Evolutionary conservation across 148 eudicot genomes (phyloP).

Genomic region (Linanthus parryae): DNA sequence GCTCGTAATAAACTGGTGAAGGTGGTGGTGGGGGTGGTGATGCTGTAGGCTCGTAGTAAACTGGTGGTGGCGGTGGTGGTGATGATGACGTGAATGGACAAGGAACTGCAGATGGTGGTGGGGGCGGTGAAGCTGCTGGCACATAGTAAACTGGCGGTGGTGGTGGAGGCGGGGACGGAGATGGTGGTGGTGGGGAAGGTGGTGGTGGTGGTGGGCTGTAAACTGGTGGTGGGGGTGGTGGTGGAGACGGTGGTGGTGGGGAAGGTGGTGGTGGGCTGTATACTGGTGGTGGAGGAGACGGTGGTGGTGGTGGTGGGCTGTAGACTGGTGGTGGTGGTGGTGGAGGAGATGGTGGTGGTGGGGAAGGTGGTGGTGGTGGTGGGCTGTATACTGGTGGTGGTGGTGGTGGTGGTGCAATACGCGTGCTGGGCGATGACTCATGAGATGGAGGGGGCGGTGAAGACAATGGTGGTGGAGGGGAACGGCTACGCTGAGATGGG

Average conservation of each 20-base stretch:
- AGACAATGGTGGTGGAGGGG: constrained; percentile 5
- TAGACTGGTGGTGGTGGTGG: constrained; percentile 2
- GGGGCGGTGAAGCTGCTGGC: not conserved
- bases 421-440: constrained; percentile 10
- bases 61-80: constrained; percentile 1
- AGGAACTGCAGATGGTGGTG: too few relatives aligned
- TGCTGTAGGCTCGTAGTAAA: constrained; percentile 2
- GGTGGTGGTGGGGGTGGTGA: constrained; percentile 30
- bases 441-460: constrained; percentile 25
- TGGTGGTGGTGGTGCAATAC: constrained; percentile 21
- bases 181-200: constrained; percentile 19
- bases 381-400: not conserved
- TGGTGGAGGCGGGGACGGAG: constrained; percentile 12
- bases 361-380: constrained; percentile 8
- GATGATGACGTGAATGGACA: not conserved
- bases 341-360: constrained; percentile 6
- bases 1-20: constrained; percentile 2
- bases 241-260: constrained; percentile 11
- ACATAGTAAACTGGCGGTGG: constrained; percentile 29
- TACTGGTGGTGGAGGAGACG: constrained; percentile 1
- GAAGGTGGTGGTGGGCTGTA: too few relatives aligned
- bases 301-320: constrained; percentile 13
- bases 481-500: constrained; percentile 3
- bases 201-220: not conserved
- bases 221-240: not conserved